Base-by-base conservation (phyloP, 306 rosid genomes). In the Begonia peltatifolia region DNA sequence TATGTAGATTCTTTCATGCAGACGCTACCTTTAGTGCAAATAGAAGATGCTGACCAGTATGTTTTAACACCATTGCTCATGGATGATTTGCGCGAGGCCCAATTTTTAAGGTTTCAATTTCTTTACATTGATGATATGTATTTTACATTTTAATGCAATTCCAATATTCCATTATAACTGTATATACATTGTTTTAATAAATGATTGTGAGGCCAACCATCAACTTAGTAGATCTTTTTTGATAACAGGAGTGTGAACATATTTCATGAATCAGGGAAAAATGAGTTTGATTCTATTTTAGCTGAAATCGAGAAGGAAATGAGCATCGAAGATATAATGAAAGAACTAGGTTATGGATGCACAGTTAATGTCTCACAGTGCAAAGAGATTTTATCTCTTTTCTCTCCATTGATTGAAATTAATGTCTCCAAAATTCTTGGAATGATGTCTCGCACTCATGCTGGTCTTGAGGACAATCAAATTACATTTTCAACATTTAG, bases 321-420 rank as follows among this genome's bases (percentile, higher is more conserved):
- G 94, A 75, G 81, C 76, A 79, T 92, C 88, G 96, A 94, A 46
- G 99, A 92, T 67, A 70, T 92, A 46, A 70, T 92, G 80, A 87
- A 92, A 81, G 99, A 92, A 68, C 80, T 92, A 57, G 99, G 99
- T 64, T 92, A 92, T 75, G 96, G 96, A 46, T 92, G 99, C 75
- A 86, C 93, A 6, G 78, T 84, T 62, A 87, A 79, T 63, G 71
- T 71, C 23, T 64, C 84, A 6, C 99, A 83, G 63, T 92, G 96
- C 84, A 77, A 67, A 71, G 96, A 92, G 66, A 75, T 92, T 61
- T 66, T 92, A 43, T 92, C 99, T 2, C 93, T 92, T 61, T 87
- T 86, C 77, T 79, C 63, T 64, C 99, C 99, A 43, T 71, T 92
- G 67, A 77, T 85, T 43, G 99, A 83, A 69, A 56, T 53, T 50